Conservation (phyloP, 2,329 filamentous ascomycete genomes). For the Leptoxyphium fumago region DNA sequence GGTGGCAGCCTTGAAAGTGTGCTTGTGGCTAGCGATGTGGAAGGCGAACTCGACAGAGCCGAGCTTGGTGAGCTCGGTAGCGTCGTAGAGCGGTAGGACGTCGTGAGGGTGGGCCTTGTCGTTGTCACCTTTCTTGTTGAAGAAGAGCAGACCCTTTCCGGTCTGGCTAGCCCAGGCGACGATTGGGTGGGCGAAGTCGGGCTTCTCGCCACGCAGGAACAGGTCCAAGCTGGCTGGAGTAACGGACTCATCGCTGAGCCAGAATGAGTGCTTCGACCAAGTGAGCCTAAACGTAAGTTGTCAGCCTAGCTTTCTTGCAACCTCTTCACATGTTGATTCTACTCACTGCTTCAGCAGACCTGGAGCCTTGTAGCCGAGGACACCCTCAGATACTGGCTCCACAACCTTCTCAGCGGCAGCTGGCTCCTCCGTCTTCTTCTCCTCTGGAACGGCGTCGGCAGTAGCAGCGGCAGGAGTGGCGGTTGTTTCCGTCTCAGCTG, state of each 20-base stretch:
- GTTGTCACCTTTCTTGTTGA: constrained; percentile 58
- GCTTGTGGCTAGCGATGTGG: constrained; percentile 75
- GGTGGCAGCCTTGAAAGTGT: constrained; percentile 73
- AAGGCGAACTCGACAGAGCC: constrained; percentile 73
- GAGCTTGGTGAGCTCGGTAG: constrained; percentile 59
- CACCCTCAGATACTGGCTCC: constrained; percentile 67
- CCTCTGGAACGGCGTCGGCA: constrained; percentile 7
- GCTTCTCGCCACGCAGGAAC: constrained; percentile 84
- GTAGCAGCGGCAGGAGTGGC: constrained; percentile 25
- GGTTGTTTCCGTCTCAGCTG: constrained; percentile 6
- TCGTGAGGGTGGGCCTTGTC: constrained; percentile 71
- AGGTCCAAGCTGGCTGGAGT: constrained; percentile 57
- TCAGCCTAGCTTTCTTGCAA: no score
- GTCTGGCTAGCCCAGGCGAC: constrained; percentile 86
- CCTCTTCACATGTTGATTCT: not conserved
- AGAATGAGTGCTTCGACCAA: constrained; percentile 84
- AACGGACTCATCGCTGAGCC: constrained; percentile 49
- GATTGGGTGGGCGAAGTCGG: constrained; percentile 59
- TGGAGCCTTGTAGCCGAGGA: constrained; percentile 78
- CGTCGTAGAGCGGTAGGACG: constrained; percentile 49
- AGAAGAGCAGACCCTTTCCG: constrained; percentile 88
- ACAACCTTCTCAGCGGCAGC: constrained; percentile 31
- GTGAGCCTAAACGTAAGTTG: constrained; percentile 47
- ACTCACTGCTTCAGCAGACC: constrained; percentile 63
- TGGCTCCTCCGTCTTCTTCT: constrained; percentile 26